These are phyloP conservation scores for Starmerella kuoi DNA, from an alignment of 805 yeast genomes.

Conservation along the genomic window DNA sequence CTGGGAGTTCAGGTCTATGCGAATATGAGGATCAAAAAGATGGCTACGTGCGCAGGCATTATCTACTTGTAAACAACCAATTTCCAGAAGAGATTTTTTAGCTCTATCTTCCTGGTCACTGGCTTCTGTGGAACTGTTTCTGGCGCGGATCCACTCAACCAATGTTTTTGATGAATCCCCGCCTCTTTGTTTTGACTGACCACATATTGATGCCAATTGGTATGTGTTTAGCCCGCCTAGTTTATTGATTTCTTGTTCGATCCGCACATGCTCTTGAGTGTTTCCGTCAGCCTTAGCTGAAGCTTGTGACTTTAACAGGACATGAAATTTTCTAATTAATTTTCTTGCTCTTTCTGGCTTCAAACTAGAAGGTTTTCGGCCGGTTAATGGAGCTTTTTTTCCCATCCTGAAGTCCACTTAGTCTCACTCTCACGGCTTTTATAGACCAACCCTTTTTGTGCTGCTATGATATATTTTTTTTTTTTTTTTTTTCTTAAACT, in stretches of 20 bases:
- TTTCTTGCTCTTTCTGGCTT: slow-evolving; percentile 59
- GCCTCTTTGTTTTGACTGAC: slow-evolving; percentile 68
- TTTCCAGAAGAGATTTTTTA: slow-evolving; percentile 46
- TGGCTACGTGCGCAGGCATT: slow-evolving; percentile 55
- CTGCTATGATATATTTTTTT: no score
- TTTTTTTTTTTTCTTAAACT: no score
- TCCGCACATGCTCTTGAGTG: slow-evolving; percentile 35
- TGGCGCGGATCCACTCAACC: slow-evolving; percentile 50
- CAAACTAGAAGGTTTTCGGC: slow-evolving; percentile 34
- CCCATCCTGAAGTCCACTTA: slow-evolving; percentile 5
- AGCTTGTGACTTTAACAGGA: slow-evolving; percentile 39
- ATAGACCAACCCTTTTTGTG: no score
- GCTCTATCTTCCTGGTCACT: not conserved
- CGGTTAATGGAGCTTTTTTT: slow-evolving; percentile 12
- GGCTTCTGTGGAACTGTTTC: not conserved
- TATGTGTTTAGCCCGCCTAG: slow-evolving; percentile 71
- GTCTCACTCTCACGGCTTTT: no score
- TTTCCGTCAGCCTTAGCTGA: slow-evolving; percentile 19
- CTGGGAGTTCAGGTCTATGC: slow-evolving; percentile 75
- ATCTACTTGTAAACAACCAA: slow-evolving; percentile 63
- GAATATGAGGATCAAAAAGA: slow-evolving; percentile 39
- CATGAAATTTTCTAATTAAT: slow-evolving; percentile 67
- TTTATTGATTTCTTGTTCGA: slow-evolving; percentile 48
- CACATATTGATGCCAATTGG: slow-evolving; percentile 75
- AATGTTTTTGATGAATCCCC: slow-evolving; percentile 82